Base-by-base conservation (phyloP, 345 rosid genomes). In the Murraya koenigii region DNA sequence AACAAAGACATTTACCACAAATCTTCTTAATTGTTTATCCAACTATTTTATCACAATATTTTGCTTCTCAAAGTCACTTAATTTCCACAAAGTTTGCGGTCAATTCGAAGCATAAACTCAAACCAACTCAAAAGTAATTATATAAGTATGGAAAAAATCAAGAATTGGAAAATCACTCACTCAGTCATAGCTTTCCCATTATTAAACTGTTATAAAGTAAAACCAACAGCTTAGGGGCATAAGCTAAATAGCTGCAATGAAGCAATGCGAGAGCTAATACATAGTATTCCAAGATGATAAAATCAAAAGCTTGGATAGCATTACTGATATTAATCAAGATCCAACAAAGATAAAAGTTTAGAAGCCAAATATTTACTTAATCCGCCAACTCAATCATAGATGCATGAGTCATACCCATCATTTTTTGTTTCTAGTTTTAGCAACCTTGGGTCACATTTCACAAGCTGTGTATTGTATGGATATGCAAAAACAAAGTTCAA, bases 241-340 rank as follows among this genome's bases (percentile, higher is more conserved):
- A 25, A 70, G 32, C 32, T 13, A 66, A 36, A 41, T 69, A 62
- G 75, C 23, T 56, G 28, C 47, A 72, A 68, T 25, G 13, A 47
- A 17, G 47, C 62, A 78, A 36, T 11, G 61, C 58, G 67, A 66
- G 64, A 72, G 55, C 78, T 74, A 25, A 76, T 61, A 28, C 47
- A 76, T 64, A 28, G 61, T 70, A 66, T 54, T 62, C 78, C 68
- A 28, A 56, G 39, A 67, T 66, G 74, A 41, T 11, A 38, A 33
- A 58, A 39, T 54, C 25, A 77, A 30, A 56, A 80, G 59, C 79
- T 76, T 32, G 69, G 58, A n/a, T 28, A 69, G 67, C 41, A 39
- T 80, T 80, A 58, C 54, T 55, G 36, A 55, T 60, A 72, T 33
- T 20, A 32, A 23, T 69, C 56, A 68, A 39, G 15, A 76, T 6